Evolutionary conservation across 2,329 filamentous ascomycete species (phyloP).

Genomic region (Trichocomaceae sp.): DNA sequence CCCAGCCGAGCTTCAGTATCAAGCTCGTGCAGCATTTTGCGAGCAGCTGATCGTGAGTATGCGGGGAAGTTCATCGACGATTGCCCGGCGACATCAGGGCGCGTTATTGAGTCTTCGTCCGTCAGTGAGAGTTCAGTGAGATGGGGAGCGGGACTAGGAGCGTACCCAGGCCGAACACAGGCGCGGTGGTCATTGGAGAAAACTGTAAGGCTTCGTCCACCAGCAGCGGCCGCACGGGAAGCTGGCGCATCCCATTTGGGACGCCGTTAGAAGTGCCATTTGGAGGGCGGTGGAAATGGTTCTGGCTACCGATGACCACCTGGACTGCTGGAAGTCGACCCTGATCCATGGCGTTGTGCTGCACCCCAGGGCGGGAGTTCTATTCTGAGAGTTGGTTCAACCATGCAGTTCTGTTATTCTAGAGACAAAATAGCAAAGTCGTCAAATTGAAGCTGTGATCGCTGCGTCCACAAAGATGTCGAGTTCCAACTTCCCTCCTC

Average conservation of each 20-base stretch:
- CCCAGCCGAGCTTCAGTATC: constrained; percentile 62
- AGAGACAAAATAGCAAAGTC: not conserved
- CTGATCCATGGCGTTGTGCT: constrained; percentile 32
- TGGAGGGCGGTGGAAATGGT: constrained; percentile 16
- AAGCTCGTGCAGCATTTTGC: constrained; percentile 56
- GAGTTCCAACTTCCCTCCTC: too few species aligned
- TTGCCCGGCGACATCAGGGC: constrained; percentile 36
- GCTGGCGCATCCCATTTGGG: constrained; percentile 16
- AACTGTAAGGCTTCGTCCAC: constrained; percentile 45
- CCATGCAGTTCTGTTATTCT: constrained; percentile 7
- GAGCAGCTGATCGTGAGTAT: constrained; percentile 46
- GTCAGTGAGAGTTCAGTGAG: constrained; percentile 19
- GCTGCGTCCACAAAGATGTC: constrained; percentile 12
- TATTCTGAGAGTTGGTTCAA: constrained; percentile 16
- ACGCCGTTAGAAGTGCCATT: constrained; percentile 19
- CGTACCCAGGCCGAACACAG: constrained; percentile 41
- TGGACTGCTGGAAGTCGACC: constrained; percentile 35
- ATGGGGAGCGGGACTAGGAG: constrained; percentile 1
- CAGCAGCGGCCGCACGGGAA: constrained; percentile 31
- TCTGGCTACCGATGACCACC: constrained; percentile 36
- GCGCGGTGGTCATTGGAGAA: constrained; percentile 46
- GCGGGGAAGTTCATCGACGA: constrained; percentile 36
- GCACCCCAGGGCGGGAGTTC: constrained; percentile 18
- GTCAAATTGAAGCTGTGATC: not conserved
- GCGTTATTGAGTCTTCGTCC: constrained; percentile 34